Evolutionary conservation across 177 flowering plant species (phyloP), one percentile per base, ranked within the genome.

Genomic region (Vitis hybrid): DNA sequence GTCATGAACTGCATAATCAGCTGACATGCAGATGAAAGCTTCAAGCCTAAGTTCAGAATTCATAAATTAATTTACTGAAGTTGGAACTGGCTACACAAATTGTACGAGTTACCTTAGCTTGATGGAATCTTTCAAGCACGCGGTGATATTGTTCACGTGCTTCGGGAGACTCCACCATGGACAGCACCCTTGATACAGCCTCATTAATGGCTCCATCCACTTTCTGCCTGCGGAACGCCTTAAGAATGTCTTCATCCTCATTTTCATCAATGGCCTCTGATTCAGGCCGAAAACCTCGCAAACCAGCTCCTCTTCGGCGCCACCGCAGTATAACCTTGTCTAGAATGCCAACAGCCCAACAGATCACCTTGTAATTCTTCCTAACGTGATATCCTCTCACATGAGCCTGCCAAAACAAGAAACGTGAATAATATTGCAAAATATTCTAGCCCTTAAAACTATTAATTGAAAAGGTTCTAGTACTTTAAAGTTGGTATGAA

Each of bases 351-450:
- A 89, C 97, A 60, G 97, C 93, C 99, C 98, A 93, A 66, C 90
- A 72, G 52, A 90, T 72, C n/a, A 88, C 90, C 77, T 77, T 85
- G 68, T 90, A 91, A 57, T 92, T 74, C 86, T 88, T 90, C 74
- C 98, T 87, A 12, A 88, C 90, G 78, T 92, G 98, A 75, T 96
- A 90, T n/a, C 98, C 98, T 80, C 99, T 84, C 64, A 93, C 90
- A 83, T 87, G 97, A 74, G 99, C 99, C 98, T 96, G 89, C 77
- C 71, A 76, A 75, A 72, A 63, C 32, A 68, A 57, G 60, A 60
- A 40, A 24, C 56, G 21, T 61, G 48, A 50, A 56, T 52, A 11
- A 66, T 13, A 60, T 17, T 35, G 1, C 46, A 35, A 24, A 56
- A 27, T 8, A 46, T 58, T 52, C 4, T 18, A 11, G 14, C 27